Evolutionary conservation across 192 early-diverging fungal species (phyloP), one percentile per base, ranked within the genome.

Genomic region (Powellomyces hirtus): DNA sequence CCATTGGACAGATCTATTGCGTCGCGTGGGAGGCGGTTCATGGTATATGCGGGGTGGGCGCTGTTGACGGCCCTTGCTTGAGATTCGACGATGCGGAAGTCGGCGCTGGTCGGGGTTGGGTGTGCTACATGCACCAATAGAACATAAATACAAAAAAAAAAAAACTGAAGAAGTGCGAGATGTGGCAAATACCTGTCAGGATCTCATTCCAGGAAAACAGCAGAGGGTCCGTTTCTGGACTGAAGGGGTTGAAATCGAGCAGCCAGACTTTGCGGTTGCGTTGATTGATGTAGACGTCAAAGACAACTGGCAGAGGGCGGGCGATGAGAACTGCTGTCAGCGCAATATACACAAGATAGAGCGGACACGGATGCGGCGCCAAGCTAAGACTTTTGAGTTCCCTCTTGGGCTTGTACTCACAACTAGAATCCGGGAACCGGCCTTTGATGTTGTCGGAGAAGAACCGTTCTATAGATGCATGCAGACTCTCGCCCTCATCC

Each of bases 181-280:
- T n/a, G n/a, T n/a, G n/a, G n/a, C n/a, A n/a, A n/a, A n/a, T 63
- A 80, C 80, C 66, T 26, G 24, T 55, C 52, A 88, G 56, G 22
- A 94, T 73, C 65, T 96, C 94, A 16, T 81, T 61, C 96, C 96
- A 98, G 8, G 75, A 67, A 68, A 89, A 98, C 16, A 99, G 75
- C 24, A 94, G 78, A 26, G 87, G 72, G 63, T 99, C 97, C 0
- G 95, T 95, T 1, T 79, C 80, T 49, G 77, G 75, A 20, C 80
- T 77, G 75, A 92, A 95, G 0, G 93, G 92, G 78, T 99, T 96
- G 75, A 99, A 92, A 76, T 98, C 96, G 7, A 99, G 77, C 3
- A 99, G 71, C 62, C 83, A 94, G 1, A 89, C 87, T 24, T 79
- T 79, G 22, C 81, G 73, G 22, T 79, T 73, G 20, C 83, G 79